Base-by-base conservation (phyloP, 176 grass and related monocot genomes). In the Saccharum officinarum region DNA sequence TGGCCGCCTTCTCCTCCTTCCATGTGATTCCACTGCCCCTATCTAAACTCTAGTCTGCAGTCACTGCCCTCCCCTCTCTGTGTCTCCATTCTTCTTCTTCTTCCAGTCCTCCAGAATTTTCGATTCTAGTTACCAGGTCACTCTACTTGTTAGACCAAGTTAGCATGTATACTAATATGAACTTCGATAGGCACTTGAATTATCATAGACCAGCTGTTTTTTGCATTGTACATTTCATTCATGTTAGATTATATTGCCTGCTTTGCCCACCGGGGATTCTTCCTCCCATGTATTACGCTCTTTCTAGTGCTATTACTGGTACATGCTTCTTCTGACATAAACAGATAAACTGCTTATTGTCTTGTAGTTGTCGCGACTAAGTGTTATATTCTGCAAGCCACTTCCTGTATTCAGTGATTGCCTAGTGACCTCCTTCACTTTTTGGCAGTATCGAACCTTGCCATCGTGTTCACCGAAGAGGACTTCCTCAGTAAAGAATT, bases 1-100 rank as follows among this genome's bases (percentile, higher is more conserved):
- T 96, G 63, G 86, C 92, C 79, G 60, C 92, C 72, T 84, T 99
- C 86, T 96, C 97, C 75, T 90, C 97, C 30, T 86, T 86, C 89
- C 91, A 96, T 92, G 97, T 99, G 97, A 96, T 87, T 90, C 80
- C 68, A 67, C 94, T 84, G 72, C 76, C 92, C 92, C 37, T 25
- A 23, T 49, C 67, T 63, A 25, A 80, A 61, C 69, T 67, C 36
- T 42, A 6, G 1, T n/a, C 50, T 8, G 15, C 57, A 64, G 23
- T 31, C 59, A 41, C 28, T 50, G 11, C 30, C 33, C 42, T 47
- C 2, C 31, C 40, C 10, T 5, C 42, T 50, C 22, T 67, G 52
- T 26, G 66, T 76, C 45, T 42, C 64, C 54, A 78, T 11, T 64
- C 10, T 25, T 63, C 54, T 25, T 63, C 54, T 75, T 44, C 41